Conservation (phyloP, 768 basidiomycete species). For the Gloeopeniophorella convolvens region DNA sequence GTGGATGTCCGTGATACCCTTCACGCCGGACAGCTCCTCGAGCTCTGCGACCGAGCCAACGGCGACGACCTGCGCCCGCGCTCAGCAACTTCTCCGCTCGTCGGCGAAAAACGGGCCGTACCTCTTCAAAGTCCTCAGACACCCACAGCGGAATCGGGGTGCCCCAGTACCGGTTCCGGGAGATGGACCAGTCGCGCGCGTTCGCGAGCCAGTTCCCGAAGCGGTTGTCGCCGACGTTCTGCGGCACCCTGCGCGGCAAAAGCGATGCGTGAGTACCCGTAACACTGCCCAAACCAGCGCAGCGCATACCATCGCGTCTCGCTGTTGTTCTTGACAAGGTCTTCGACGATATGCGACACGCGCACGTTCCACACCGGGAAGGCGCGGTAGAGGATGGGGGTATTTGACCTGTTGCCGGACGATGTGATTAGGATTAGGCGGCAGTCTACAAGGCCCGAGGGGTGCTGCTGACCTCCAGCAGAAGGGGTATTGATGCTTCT, state of each 20-base stretch:
- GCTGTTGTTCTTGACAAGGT: conserved; percentile 87
- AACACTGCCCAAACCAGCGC: too few species aligned
- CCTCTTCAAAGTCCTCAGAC: conserved; percentile 90
- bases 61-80: conserved; percentile 4
- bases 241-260: conserved; percentile 66
- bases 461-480: conserved; percentile 79
- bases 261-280: neutral
- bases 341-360: conserved; percentile 76
- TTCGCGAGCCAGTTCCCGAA: conserved; percentile 98
- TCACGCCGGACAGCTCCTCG: conserved; percentile 76
- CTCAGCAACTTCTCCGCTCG: neutral
- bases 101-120: conserved; percentile 24
- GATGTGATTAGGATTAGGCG: neutral
- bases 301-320: conserved; percentile 73
- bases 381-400: conserved; percentile 92
- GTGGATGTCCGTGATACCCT: conserved; percentile 84
- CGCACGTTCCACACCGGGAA: conserved; percentile 95
- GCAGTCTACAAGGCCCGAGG: neutral
- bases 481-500: conserved; percentile 92
- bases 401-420: conserved; percentile 63
- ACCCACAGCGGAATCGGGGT: conserved; percentile 97
- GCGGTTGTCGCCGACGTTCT: conserved; percentile 80
- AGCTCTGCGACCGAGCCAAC: conserved; percentile 85
- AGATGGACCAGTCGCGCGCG: conserved; percentile 99
- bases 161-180: conserved; percentile 99